Percentiles rank a stretch among this genome's conserved stretches.
Evolutionary conservation across 2,329 filamentous ascomycete species (phyloP).

Genomic region (Aspergillus piperis): DNA sequence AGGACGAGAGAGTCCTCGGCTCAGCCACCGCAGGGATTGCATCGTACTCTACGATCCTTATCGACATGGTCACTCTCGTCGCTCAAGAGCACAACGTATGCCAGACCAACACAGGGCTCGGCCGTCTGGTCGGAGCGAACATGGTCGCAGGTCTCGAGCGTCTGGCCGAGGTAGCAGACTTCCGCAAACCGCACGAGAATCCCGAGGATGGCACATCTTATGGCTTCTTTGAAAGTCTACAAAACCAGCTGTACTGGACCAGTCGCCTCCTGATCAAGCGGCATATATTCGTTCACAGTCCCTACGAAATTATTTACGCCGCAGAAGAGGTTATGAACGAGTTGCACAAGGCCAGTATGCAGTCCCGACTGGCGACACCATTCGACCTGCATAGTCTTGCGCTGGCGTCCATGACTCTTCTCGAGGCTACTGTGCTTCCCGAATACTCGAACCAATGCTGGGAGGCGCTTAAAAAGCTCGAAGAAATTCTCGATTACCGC

Average conservation of each 20-base stretch:
- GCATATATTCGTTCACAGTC: conserved; percentile 44
- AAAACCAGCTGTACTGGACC: conserved; percentile 46
- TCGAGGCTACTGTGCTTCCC: conserved; percentile 45
- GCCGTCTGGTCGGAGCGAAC: conserved; percentile 40
- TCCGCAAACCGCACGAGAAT: conserved; percentile 31
- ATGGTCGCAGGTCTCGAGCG: conserved; percentile 41
- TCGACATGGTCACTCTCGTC: conserved; percentile 39
- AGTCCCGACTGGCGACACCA: conserved; percentile 37
- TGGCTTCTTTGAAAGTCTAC: conserved; percentile 39
- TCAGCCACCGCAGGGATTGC: conserved; percentile 39
- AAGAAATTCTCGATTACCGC: conserved; percentile 51
- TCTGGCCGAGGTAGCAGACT: conserved; percentile 39
- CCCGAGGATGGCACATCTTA: conserved; percentile 28
- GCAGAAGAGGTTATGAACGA: conserved; percentile 44
- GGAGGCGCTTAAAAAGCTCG: conserved; percentile 52
- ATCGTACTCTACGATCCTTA: conserved; percentile 41
- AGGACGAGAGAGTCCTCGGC: conserved; percentile 43
- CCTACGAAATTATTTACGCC: conserved; percentile 44
- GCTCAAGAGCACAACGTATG: conserved; percentile 37
- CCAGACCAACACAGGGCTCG: conserved; percentile 38
- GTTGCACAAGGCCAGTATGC: conserved; percentile 36
- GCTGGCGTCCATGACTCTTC: conserved; percentile 44
- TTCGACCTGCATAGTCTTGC: conserved; percentile 46
- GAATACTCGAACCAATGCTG: conserved; percentile 43
- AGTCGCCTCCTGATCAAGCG: conserved; percentile 45